These are phyloP conservation scores for Aspergillus haitiensis DNA, from an alignment of 495 filamentous ascomycete genomes.

Conservation along the genomic window DNA sequence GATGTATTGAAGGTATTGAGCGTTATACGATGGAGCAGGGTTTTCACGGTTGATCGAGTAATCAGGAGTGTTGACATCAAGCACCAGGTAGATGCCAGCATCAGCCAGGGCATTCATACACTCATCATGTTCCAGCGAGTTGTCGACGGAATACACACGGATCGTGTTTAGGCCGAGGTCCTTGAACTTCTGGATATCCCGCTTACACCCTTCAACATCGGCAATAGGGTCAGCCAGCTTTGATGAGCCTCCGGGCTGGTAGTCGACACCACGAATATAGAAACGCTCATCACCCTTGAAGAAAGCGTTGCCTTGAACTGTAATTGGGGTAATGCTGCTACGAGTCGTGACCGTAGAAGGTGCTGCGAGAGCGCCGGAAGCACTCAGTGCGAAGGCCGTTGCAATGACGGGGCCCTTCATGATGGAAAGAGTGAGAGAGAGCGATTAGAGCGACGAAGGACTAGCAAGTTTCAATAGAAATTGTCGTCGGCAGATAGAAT, in stretches of 20 bases:
- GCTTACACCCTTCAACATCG: conserved; percentile 66
- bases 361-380: conserved; percentile 47
- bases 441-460: conserved; percentile 12
- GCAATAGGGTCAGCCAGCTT: conserved; percentile 77
- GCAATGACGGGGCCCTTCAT: conserved; percentile 63
- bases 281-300: conserved; percentile 81
- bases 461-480: neutral
- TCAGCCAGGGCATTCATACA: conserved; percentile 82
- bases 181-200: conserved; percentile 82
- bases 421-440: conserved; percentile 22
- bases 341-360: conserved; percentile 47
- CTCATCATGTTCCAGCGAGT: conserved; percentile 74
- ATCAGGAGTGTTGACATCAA: conserved; percentile 77
- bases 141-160: conserved; percentile 91
- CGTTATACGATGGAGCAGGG: conserved; percentile 82
- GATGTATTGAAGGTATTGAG: conserved; percentile 85
- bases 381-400: conserved; percentile 51
- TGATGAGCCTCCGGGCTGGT: conserved; percentile 89
- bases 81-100: conserved; percentile 87
- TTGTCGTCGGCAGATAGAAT: neutral
- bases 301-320: conserved; percentile 72
- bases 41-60: conserved; percentile 81
- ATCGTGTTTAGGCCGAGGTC: conserved; percentile 87
- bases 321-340: conserved; percentile 53
- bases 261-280: conserved; percentile 94